These are phyloP conservation scores for Monosporozyma yasuniensis DNA, from an alignment of 805 yeast species.

Conservation along the genomic window DNA sequence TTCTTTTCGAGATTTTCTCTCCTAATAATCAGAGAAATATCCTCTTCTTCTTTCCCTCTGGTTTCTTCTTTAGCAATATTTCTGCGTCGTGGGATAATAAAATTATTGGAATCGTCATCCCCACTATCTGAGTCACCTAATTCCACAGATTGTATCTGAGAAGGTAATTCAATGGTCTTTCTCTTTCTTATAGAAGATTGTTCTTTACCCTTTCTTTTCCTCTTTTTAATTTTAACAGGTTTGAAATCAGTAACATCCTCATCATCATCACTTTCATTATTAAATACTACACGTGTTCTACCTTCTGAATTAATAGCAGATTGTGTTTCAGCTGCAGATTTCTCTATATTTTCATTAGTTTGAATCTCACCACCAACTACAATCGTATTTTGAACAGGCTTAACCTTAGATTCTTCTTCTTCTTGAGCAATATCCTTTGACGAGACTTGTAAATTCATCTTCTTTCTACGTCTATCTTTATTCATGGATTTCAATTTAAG, in stretches of 20 bases:
- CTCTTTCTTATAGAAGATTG: conserved; percentile 20
- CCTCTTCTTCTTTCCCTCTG: conserved; percentile 3
- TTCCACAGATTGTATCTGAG: conserved; percentile 29
- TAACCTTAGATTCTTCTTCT: conserved; percentile 9
- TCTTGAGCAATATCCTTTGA: conserved; percentile 18
- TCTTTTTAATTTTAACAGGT: conserved; percentile 34
- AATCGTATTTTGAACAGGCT: conserved; percentile 12
- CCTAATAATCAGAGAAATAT: conserved; percentile 33
- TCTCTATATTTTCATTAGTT: background rate
- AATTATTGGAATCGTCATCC: background rate
- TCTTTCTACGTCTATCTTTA: conserved; percentile 29
- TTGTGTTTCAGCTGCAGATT: background rate
- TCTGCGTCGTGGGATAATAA: background rate
- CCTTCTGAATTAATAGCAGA: background rate
- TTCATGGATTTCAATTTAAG: conserved; percentile 27
- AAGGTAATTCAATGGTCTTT: conserved; percentile 27
- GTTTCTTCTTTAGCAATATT: background rate
- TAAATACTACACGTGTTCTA: conserved; percentile 24
- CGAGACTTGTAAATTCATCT: conserved; percentile 11
- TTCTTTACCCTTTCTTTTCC: conserved; percentile 30
- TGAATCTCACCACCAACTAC: conserved; percentile 14
- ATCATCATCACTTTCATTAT: conserved; percentile 10
- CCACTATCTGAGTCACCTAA: conserved; percentile 14
- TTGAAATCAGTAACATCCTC: conserved; percentile 28
- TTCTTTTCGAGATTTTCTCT: conserved; percentile 21